These are phyloP conservation scores for Diaporthe capsici DNA, from an alignment of 2,329 filamentous ascomycete genomes.

Conservation along the genomic window DNA sequence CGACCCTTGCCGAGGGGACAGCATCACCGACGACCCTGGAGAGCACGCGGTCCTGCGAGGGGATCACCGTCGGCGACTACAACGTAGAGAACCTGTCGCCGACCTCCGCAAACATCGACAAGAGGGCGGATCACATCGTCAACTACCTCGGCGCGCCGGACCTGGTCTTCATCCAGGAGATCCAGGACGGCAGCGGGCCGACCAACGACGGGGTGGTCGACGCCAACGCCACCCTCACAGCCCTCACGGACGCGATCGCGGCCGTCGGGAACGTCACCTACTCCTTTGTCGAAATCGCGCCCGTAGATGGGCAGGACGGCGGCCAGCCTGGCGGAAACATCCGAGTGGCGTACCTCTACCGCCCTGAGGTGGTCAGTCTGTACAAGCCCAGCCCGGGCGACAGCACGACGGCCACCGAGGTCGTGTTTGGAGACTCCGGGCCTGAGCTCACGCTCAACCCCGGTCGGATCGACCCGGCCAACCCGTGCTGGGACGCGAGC, in stretches of 20 bases:
- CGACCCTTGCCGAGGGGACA: constrained; percentile 60
- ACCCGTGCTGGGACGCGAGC: constrained; percentile 70
- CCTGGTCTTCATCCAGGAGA: constrained; percentile 77
- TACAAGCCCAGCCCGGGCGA: constrained; percentile 70
- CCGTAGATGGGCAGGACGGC: constrained; percentile 73
- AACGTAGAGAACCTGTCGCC: constrained; percentile 79
- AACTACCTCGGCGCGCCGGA: constrained; percentile 74
- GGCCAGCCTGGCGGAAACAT: constrained; percentile 81
- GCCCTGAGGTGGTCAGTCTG: constrained; percentile 70
- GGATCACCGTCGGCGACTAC: constrained; percentile 76
- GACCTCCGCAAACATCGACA: constrained; percentile 66
- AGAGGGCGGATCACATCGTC: constrained; percentile 75
- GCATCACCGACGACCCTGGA: constrained; percentile 66
- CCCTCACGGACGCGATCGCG: constrained; percentile 66
- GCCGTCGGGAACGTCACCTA: constrained; percentile 66
- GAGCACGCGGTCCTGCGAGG: constrained; percentile 69
- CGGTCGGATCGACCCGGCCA: constrained; percentile 74
- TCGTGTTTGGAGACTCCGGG: constrained; percentile 60
- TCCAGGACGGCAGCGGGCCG: constrained; percentile 76
- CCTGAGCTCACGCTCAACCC: constrained; percentile 77
- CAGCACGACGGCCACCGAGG: constrained; percentile 67
- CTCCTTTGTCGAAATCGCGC: constrained; percentile 71
- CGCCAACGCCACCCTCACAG: constrained; percentile 71
- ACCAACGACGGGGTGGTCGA: constrained; percentile 70
- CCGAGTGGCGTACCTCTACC: constrained; percentile 78